Conservation (phyloP, 1,139 yeast species). For the Pichia sorboxylosa region DNA sequence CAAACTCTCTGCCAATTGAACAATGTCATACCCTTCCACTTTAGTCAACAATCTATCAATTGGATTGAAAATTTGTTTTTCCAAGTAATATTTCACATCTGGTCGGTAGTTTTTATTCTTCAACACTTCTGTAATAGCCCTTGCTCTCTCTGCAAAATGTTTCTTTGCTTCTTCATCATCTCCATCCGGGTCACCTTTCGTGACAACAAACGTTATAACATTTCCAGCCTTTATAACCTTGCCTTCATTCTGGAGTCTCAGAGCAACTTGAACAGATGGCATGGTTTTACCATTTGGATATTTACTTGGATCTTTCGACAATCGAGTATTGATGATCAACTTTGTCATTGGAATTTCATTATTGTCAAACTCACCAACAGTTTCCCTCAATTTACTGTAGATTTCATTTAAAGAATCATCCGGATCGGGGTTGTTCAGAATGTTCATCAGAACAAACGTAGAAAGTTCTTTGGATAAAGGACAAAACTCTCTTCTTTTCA, state of each 20-base stretch:
- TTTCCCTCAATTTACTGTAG: slow-evolving; percentile 58
- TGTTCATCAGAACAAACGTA: slow-evolving; percentile 56
- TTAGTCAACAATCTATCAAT: slow-evolving; percentile 78
- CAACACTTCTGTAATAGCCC: slow-evolving; percentile 63
- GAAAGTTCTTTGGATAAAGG: slow-evolving; percentile 86
- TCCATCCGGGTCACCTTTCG: slow-evolving; percentile 20
- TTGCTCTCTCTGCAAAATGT: slow-evolving; percentile 61
- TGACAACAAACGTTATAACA: slow-evolving; percentile 79
- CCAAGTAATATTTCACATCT: slow-evolving; percentile 71
- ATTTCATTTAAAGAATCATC: slow-evolving; percentile 67
- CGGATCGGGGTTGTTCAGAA: slow-evolving; percentile 64
- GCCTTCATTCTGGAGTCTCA: slow-evolving; percentile 66
- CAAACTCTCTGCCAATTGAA: slow-evolving; percentile 62
- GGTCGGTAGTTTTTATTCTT: slow-evolving; percentile 37
- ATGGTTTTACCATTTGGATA: slow-evolving; percentile 71
- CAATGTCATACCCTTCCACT: slow-evolving; percentile 78
- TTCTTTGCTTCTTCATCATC: slow-evolving; percentile 21
- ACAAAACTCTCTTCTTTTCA: slow-evolving; percentile 95
- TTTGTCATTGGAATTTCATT: slow-evolving; percentile 55
- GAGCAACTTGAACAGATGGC: slow-evolving; percentile 93
- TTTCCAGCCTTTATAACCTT: slow-evolving; percentile 81
- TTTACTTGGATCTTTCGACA: slow-evolving; percentile 63
- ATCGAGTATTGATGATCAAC: slow-evolving; percentile 60
- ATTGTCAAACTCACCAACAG: slow-evolving; percentile 45
- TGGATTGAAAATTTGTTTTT: slow-evolving; percentile 84